phyloP scores from a whole-genome alignment of 1,284 basidiomycete genomes.

The Pseudozyma pruni region DNA sequence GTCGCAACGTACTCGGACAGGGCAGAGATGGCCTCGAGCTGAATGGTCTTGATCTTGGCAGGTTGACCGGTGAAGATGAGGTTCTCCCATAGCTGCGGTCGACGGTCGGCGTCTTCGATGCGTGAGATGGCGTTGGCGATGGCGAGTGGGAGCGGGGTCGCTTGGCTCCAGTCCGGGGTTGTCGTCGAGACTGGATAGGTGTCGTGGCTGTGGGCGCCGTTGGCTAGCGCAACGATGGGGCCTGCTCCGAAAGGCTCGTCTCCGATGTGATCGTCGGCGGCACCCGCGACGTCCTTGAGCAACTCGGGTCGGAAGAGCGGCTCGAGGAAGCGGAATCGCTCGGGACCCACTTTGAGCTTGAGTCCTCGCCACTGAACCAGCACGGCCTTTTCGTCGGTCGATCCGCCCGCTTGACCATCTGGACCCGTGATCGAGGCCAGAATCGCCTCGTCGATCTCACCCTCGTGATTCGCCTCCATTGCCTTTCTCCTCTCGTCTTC shows the following conservation, averaged over 20 bases:
- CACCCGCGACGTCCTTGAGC: slow-evolving; percentile 48
- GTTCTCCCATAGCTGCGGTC: slow-evolving; percentile 61
- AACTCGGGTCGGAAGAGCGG: slow-evolving; percentile 57
- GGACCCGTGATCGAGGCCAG: slow-evolving; percentile 46
- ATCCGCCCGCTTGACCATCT: slow-evolving; percentile 46
- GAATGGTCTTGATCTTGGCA: slow-evolving; percentile 52
- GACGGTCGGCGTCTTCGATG: slow-evolving; percentile 54
- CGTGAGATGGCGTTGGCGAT: slow-evolving; percentile 45
- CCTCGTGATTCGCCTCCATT: slow-evolving; percentile 73
- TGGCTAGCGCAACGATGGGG: slow-evolving; percentile 19
- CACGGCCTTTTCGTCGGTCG: slow-evolving; percentile 44
- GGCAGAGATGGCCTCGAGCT: slow-evolving; percentile 48
- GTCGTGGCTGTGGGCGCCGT: slow-evolving; percentile 18
- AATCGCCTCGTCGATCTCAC: slow-evolving; percentile 41
- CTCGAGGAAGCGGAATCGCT: slow-evolving; percentile 59
- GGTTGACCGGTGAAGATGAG: slow-evolving; percentile 61
- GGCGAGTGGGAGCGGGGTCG: slow-evolving; percentile 45
- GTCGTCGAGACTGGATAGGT: slow-evolving; percentile 20
- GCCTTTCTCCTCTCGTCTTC: slow-evolving; percentile 75
- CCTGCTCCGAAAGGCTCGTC: slow-evolving; percentile 48
- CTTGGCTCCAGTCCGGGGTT: slow-evolving; percentile 30
- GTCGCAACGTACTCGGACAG: slow-evolving; percentile 44
- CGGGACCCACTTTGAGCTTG: slow-evolving; percentile 54
- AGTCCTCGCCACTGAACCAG: slow-evolving; percentile 56
- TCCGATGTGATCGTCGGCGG: slow-evolving; percentile 24